A percentile compares a stretch with the other conserved stretches of the same genome.
Evolutionary conservation across 2,329 filamentous ascomycete species (phyloP).

Genomic region (Penicillium nordicum): DNA sequence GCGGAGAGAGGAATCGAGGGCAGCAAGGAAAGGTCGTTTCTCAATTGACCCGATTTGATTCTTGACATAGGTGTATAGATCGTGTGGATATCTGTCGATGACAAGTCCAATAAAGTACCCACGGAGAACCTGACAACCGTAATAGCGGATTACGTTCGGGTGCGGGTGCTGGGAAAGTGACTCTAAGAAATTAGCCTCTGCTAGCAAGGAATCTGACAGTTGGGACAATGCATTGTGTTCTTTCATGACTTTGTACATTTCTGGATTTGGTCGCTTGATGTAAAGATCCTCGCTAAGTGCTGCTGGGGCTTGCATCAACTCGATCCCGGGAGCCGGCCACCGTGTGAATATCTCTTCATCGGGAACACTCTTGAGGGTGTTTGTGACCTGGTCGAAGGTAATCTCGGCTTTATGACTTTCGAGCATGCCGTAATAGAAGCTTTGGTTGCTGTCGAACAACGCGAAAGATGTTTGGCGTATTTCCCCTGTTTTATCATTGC

Average conservation of each 20-base stretch:
- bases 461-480: neutral
- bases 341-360: neutral
- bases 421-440: neutral
- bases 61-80: conserved; percentile 1
- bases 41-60: neutral
- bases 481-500: neutral
- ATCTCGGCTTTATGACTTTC: neutral
- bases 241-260: neutral
- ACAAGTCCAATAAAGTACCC: conserved; percentile 18
- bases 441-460: neutral
- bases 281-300: neutral
- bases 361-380: neutral
- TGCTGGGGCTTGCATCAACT: neutral
- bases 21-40: conserved; percentile 1
- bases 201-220: neutral
- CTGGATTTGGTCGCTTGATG: neutral
- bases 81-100: conserved; percentile 14
- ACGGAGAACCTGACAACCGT: conserved; percentile 16
- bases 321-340: neutral
- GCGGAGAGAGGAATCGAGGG: conserved; percentile 22
- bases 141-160: conserved; percentile 24
- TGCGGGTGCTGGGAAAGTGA: conserved; percentile 21
- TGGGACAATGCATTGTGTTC: neutral
- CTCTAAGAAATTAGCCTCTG: conserved; percentile 14
- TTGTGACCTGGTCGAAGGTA: neutral